Percentiles rank a stretch among this genome's conserved stretches.
These are phyloP conservation scores for Boletus eberwhitei DNA, from an alignment of 768 basidiomycete genomes.

Conservation along the genomic window DNA sequence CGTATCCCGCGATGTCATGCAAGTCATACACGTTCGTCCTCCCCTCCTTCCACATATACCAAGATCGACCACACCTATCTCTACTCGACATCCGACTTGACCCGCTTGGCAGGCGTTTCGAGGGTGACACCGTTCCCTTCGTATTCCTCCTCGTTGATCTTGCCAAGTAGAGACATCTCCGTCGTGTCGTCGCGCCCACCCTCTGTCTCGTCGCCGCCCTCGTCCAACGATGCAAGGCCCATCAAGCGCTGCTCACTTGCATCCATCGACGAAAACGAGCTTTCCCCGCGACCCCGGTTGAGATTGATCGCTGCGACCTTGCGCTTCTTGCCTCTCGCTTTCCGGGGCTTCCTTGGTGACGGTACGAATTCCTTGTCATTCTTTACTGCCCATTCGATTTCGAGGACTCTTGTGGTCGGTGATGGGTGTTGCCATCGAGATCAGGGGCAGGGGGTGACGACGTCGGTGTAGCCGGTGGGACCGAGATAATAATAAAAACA, in stretches of 20 bases:
- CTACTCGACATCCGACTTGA: constrained; percentile 21
- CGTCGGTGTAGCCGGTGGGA: neutral
- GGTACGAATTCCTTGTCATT: constrained; percentile 58
- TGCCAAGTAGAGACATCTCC: constrained; percentile 10
- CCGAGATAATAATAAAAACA: no score
- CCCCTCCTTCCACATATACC: neutral
- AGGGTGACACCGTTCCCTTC: constrained; percentile 17
- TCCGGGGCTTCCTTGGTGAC: constrained; percentile 44
- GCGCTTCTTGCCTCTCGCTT: constrained; percentile 32
- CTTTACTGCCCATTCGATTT: constrained; percentile 76
- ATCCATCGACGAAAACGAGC: constrained; percentile 8
- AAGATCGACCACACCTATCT: neutral
- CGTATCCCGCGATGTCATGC: neutral
- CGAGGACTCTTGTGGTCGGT: constrained; percentile 60
- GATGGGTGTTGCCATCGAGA: neutral
- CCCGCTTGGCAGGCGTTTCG: constrained; percentile 29
- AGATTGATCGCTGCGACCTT: constrained; percentile 25
- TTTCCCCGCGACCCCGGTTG: constrained; percentile 10
- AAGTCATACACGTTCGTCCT: neutral
- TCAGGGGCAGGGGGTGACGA: neutral
- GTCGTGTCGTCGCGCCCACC: constrained; percentile 12
- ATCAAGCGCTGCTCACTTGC: constrained; percentile 12
- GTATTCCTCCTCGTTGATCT: constrained; percentile 30
- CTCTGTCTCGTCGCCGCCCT: constrained; percentile 35
- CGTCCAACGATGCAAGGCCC: constrained; percentile 32